phyloP scores from a whole-genome alignment of 306 rosid genomes.

The Rosa persica region DNA sequence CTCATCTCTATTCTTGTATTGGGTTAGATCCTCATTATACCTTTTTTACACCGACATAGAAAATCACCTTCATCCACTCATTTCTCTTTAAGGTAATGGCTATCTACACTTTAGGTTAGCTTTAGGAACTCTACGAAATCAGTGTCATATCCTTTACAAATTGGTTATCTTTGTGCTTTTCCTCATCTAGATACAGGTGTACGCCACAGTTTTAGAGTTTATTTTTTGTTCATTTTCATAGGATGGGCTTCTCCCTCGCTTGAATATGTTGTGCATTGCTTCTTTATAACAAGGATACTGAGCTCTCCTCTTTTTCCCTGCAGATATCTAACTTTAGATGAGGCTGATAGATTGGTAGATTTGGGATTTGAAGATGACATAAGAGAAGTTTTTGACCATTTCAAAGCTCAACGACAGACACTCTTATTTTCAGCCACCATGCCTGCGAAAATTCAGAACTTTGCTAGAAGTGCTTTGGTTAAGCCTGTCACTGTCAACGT shows the following conservation, averaged over 20 bases:
- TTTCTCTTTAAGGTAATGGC: neutral
- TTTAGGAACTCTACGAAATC: neutral
- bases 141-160: neutral
- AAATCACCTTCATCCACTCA: neutral
- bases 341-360: conserved; percentile 94
- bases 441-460: conserved; percentile 89
- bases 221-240: neutral
- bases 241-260: neutral
- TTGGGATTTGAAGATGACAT: conserved; percentile 90
- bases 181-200: neutral
- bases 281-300: conserved; percentile 11
- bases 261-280: neutral
- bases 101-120: neutral
- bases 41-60: neutral
- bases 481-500: conserved; percentile 76
- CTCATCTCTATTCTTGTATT: neutral
- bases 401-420: conserved; percentile 90
- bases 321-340: conserved; percentile 81
- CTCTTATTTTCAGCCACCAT: conserved; percentile 90
- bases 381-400: conserved; percentile 88
- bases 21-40: neutral
- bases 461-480: conserved; percentile 87
- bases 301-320: neutral
- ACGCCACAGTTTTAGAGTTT: neutral
- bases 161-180: neutral